Conservation (phyloP, 2,329 filamentous ascomycete species). For the Fusarium verrucosum region DNA sequence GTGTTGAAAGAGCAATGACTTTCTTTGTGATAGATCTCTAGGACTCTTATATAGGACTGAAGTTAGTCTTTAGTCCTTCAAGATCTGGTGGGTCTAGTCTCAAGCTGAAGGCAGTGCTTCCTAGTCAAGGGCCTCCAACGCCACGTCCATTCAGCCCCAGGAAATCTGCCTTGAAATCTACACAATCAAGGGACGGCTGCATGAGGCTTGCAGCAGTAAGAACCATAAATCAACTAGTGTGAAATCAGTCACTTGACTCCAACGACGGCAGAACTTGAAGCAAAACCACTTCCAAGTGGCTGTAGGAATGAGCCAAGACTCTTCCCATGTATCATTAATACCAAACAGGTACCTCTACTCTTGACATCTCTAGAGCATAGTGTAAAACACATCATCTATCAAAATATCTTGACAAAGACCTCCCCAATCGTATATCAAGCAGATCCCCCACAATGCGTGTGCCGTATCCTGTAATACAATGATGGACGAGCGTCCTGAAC, state of each 20-base stretch:
- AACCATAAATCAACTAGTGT: neutral
- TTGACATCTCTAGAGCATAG: slow-evolving; percentile 14
- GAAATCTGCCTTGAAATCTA: slow-evolving; percentile 23
- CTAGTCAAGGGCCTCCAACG: slow-evolving; percentile 36
- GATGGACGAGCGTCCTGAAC: slow-evolving; percentile 19
- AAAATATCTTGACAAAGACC: slow-evolving; percentile 31
- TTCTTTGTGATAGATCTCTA: neutral
- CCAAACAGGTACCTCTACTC: slow-evolving; percentile 23
- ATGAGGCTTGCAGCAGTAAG: slow-evolving; percentile 6
- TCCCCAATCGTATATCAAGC: slow-evolving; percentile 15
- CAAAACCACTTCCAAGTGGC: slow-evolving; percentile 21
- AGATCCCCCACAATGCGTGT: slow-evolving; percentile 25
- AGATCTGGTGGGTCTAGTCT: slow-evolving; percentile 17
- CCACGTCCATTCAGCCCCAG: slow-evolving; percentile 17
- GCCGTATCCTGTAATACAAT: slow-evolving; percentile 22
- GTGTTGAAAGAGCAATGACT: neutral
- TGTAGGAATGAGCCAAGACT: slow-evolving; percentile 25
- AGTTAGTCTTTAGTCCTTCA: neutral
- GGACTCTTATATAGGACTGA: slow-evolving; percentile 31
- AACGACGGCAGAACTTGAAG: neutral
- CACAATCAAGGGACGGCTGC: neutral
- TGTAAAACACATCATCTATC: slow-evolving; percentile 37
- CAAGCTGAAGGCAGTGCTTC: slow-evolving; percentile 28
- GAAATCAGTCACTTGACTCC: neutral
- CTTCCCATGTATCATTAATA: slow-evolving; percentile 39